Conservation (phyloP, 495 filamentous ascomycete species). For the Lasiosphaeria ovina region DNA sequence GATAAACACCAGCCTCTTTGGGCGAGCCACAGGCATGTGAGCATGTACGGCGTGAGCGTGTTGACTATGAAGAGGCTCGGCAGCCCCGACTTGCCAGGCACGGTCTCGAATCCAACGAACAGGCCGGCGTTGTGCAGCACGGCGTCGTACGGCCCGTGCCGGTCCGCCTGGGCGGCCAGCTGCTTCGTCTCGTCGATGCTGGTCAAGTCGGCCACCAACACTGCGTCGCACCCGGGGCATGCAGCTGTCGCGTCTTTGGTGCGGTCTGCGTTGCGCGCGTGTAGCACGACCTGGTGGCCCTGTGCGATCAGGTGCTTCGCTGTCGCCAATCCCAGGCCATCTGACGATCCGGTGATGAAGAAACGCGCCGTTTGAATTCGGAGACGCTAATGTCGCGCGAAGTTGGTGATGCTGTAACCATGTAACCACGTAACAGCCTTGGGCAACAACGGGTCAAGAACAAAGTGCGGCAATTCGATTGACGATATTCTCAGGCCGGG, state of each 20-base stretch:
- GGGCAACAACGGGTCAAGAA: too few relatives aligned
- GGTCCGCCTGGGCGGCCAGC: slow-evolving; percentile 51
- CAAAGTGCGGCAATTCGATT: too few relatives aligned
- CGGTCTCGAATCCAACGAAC: slow-evolving; percentile 41
- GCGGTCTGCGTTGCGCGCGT: slow-evolving; percentile 54
- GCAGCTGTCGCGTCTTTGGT: slow-evolving; percentile 43
- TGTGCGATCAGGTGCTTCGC: slow-evolving; percentile 49
- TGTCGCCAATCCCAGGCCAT: slow-evolving; percentile 52
- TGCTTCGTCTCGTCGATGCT: slow-evolving; percentile 54
- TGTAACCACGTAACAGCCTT: too few relatives aligned
- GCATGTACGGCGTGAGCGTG: slow-evolving; percentile 56
- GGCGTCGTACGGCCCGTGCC: slow-evolving; percentile 49
- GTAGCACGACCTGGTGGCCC: slow-evolving; percentile 56
- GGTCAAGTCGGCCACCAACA: slow-evolving; percentile 52
- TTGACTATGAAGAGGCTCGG: slow-evolving; percentile 56
- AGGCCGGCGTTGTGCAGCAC: slow-evolving; percentile 58
- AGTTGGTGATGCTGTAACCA: too few relatives aligned
- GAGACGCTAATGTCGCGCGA: not conserved
- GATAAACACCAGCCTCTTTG: slow-evolving; percentile 52
- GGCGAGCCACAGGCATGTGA: slow-evolving; percentile 52
- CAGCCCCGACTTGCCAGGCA: slow-evolving; percentile 44
- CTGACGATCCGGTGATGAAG: slow-evolving; percentile 51
- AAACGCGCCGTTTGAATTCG: slow-evolving; percentile 47
- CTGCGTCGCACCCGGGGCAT: slow-evolving; percentile 47
- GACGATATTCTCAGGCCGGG: too few relatives aligned